phyloP scores from a whole-genome alignment of 192 early-diverging fungal genomes.

The Backusella tarrabulga region DNA sequence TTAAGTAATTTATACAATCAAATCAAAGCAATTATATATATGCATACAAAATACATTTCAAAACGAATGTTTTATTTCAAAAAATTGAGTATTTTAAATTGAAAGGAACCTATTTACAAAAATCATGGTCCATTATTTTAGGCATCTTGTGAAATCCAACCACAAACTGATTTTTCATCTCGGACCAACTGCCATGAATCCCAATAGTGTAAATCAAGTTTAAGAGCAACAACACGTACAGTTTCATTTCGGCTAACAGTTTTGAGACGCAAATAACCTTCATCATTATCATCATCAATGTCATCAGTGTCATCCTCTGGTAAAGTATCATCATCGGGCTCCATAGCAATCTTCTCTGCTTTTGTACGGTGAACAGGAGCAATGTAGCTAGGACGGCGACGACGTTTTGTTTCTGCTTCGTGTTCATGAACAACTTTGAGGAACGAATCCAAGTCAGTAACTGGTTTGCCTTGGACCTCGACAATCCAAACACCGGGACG shows the following conservation, averaged over 20 bases:
- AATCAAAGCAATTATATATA: no score
- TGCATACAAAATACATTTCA: not conserved
- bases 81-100: not conserved
- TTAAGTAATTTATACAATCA: no score
- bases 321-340: constrained; percentile 14
- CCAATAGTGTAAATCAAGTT: constrained; percentile 78
- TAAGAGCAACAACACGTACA: constrained; percentile 69
- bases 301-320: constrained; percentile 22
- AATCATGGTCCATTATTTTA: not conserved
- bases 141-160: constrained; percentile 44
- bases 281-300: constrained; percentile 50
- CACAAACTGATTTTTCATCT: constrained; percentile 43
- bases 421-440: constrained; percentile 51
- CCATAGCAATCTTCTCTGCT: not conserved
- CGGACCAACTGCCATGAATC: constrained; percentile 63
- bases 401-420: constrained; percentile 42
- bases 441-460: constrained; percentile 63
- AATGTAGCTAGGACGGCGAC: constrained; percentile 40
- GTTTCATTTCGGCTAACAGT: constrained; percentile 53
- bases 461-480: constrained; percentile 63
- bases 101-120: not conserved
- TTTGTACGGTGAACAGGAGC: constrained; percentile 24
- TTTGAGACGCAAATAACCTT: constrained; percentile 60
- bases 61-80: not conserved
- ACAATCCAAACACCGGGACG: constrained; percentile 73